Percentiles rank a stretch among this genome's conserved stretches.
phyloP scores from a whole-genome alignment of 345 rosid species.

The Salix dunnii region DNA sequence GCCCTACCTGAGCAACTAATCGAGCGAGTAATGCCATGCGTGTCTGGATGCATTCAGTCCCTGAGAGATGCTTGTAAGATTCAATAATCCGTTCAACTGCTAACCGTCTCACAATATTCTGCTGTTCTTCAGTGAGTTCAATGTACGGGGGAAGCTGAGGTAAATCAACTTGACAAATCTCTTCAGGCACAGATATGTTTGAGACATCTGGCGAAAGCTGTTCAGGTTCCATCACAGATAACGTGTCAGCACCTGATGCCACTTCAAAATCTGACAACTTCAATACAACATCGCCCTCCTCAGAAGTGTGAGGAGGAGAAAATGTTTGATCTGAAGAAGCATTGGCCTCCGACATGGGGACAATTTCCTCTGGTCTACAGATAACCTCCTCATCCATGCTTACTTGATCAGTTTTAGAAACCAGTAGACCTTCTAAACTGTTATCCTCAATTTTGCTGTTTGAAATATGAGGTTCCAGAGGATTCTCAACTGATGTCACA shows the following conservation, averaged over 20 bases:
- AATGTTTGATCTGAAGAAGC: conserved; percentile 41
- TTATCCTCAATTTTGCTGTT: conserved; percentile 41
- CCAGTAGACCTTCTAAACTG: conserved; percentile 38
- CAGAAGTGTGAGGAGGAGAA: conserved; percentile 47
- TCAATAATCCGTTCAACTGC: conserved; percentile 72
- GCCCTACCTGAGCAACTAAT: conserved; percentile 71
- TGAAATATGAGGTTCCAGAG: conserved; percentile 30
- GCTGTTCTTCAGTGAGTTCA: conserved; percentile 64
- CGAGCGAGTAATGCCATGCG: conserved; percentile 77
- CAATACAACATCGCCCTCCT: conserved; percentile 41
- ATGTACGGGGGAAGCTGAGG: conserved; percentile 64
- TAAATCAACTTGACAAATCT: conserved; percentile 50
- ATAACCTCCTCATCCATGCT: conserved; percentile 43
- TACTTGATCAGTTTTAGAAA: conserved; percentile 41
- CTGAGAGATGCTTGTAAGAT: conserved; percentile 55
- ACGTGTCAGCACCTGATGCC: conserved; percentile 37
- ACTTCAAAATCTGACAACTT: conserved; percentile 44
- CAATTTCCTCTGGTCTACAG: conserved; percentile 40
- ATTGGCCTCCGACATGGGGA: conserved; percentile 37
- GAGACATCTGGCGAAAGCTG: conserved; percentile 43
- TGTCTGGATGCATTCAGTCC: conserved; percentile 45
- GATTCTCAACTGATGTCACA: conserved; percentile 36
- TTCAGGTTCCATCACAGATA: conserved; percentile 46
- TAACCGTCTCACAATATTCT: conserved; percentile 45
- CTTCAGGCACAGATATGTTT: conserved; percentile 49